These are phyloP conservation scores for Penicillium paxilli DNA, from an alignment of 495 filamentous ascomycete genomes.

Conservation along the genomic window DNA sequence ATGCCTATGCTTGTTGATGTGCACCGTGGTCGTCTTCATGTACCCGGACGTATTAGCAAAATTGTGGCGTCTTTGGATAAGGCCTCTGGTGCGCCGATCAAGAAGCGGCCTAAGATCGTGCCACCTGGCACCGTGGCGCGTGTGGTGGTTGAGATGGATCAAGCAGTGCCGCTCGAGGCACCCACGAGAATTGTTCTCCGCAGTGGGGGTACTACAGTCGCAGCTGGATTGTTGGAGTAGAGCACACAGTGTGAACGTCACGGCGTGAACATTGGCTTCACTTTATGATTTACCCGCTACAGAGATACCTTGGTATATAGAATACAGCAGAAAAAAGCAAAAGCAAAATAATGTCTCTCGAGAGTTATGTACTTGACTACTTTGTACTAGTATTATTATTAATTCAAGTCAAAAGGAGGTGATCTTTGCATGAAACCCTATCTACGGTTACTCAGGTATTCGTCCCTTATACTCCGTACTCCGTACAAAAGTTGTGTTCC, in stretches of 20 bases:
- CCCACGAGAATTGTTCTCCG: conserved; percentile 80
- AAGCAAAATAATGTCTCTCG: too few species aligned
- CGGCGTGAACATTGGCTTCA: not conserved
- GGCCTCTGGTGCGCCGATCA: conserved; percentile 60
- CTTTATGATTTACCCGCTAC: too few species aligned
- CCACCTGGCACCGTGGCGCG: conserved; percentile 68
- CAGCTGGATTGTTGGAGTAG: conserved; percentile 83
- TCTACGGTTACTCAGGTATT: not conserved
- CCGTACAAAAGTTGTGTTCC: too few species aligned
- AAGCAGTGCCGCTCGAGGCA: conserved; percentile 74
- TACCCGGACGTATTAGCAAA: conserved; percentile 68
- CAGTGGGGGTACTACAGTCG: conserved; percentile 76
- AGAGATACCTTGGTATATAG: too few species aligned
- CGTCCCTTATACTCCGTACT: conserved; percentile 12
- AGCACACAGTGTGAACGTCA: too few species aligned
- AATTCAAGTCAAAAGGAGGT: too few species aligned
- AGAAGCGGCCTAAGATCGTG: conserved; percentile 84
- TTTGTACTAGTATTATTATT: too few species aligned
- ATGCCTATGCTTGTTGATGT: conserved; percentile 88
- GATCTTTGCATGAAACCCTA: too few species aligned
- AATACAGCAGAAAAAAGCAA: too few species aligned
- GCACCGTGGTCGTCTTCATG: conserved; percentile 79
- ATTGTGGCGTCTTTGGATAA: conserved; percentile 78
- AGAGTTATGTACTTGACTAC: too few species aligned
- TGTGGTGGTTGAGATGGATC: conserved; percentile 70